Evolutionary conservation across 805 yeast species (phyloP).

Genomic region (Wickerhamiella spandovensis): DNA sequence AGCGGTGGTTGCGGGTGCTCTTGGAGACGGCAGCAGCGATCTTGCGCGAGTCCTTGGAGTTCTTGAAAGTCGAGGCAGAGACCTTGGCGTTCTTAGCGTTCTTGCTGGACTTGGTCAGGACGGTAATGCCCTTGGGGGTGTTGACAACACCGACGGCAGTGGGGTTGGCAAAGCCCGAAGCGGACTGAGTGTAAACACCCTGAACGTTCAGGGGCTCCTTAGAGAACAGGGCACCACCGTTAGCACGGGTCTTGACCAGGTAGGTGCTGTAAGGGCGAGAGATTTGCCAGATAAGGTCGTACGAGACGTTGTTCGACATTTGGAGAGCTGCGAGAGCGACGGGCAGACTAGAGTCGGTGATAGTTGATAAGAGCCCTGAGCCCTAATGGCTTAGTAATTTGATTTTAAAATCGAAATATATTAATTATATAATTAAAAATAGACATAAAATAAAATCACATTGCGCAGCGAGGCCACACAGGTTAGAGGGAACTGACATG

Average conservation of each 20-base stretch:
- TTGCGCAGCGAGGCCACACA: too few relatives aligned
- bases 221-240: constrained; percentile 32
- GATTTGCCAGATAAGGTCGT: constrained; percentile 40
- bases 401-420: neutral
- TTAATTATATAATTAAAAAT: neutral
- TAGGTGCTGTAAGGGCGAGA: constrained; percentile 34
- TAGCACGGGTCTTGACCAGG: constrained; percentile 34
- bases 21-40: constrained; percentile 34
- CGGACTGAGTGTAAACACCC: constrained; percentile 33
- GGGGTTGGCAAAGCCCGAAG: constrained; percentile 37
- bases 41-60: constrained; percentile 31
- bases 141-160: constrained; percentile 36
- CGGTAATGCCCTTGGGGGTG: constrained; percentile 26
- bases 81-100: constrained; percentile 37
- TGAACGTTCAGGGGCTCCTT: constrained; percentile 38
- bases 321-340: neutral
- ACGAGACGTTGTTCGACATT: constrained; percentile 20
- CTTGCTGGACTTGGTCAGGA: constrained; percentile 33
- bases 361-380: neutral
- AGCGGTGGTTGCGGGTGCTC: constrained; percentile 34
- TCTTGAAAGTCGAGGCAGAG: constrained; percentile 29
- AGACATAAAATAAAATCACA: neutral
- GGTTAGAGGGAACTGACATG: too few relatives aligned
- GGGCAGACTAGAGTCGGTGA: neutral
- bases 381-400: neutral